phyloP scores from a whole-genome alignment of 257 asterid genomes.

The Nicotiana paniculata region DNA sequence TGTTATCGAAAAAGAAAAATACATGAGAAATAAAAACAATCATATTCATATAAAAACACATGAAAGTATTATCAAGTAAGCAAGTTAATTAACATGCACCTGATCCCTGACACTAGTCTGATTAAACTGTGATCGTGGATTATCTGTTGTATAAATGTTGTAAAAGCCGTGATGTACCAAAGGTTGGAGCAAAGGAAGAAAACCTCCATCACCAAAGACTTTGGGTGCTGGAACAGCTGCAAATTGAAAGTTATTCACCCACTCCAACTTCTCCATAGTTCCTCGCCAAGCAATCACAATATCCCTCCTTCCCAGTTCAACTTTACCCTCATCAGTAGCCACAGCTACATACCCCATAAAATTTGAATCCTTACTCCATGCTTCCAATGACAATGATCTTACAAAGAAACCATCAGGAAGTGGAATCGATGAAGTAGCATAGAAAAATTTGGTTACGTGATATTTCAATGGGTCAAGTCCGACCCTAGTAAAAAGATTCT shows the following conservation, averaged over 20 bases:
- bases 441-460: slow-evolving; percentile 46
- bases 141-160: slow-evolving; percentile 59
- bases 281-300: slow-evolving; percentile 82
- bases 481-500: slow-evolving; percentile 37
- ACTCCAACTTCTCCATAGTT: slow-evolving; percentile 51
- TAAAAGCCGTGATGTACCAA: slow-evolving; percentile 72
- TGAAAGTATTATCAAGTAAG: background rate
- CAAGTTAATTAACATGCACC: slow-evolving; percentile 22
- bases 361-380: slow-evolving; percentile 77
- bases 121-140: slow-evolving; percentile 54
- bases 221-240: slow-evolving; percentile 43
- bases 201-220: slow-evolving; percentile 31
- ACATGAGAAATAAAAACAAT: background rate
- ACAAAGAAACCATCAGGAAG: slow-evolving; percentile 61
- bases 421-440: slow-evolving; percentile 48
- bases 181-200: background rate
- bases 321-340: slow-evolving; percentile 69
- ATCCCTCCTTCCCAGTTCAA: slow-evolving; percentile 64
- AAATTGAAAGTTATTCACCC: slow-evolving; percentile 61
- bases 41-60: background rate
- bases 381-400: slow-evolving; percentile 58
- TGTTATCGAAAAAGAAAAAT: background rate
- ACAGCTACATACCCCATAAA: slow-evolving; percentile 87
- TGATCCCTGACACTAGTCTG: slow-evolving; percentile 60
- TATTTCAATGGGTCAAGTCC: slow-evolving; percentile 52